phyloP scores from a whole-genome alignment of 345 rosid genomes.

The Anacardium occidentale region DNA sequence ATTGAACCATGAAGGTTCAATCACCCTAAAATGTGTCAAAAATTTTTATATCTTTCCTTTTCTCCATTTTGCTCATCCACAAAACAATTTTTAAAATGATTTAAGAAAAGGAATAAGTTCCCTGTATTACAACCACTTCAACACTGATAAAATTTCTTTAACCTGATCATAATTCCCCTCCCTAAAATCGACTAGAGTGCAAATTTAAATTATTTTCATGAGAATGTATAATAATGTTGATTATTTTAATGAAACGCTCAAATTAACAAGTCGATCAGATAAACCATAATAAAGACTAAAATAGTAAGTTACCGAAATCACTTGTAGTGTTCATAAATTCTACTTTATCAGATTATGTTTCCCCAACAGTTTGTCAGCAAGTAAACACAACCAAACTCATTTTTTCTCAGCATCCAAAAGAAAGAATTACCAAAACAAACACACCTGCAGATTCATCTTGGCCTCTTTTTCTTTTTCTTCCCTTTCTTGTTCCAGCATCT shows the following conservation, averaged over 20 bases:
- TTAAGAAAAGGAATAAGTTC: too few relatives aligned
- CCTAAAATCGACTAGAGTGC: too few relatives aligned
- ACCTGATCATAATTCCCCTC: too few relatives aligned
- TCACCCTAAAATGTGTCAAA: background rate
- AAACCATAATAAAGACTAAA: background rate
- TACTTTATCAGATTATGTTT: background rate
- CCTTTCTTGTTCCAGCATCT: conserved; percentile 39
- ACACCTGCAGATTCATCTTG: background rate
- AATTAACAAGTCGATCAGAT: background rate
- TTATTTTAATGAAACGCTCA: too few relatives aligned
- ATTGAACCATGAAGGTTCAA: background rate
- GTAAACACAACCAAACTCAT: conserved; percentile 15
- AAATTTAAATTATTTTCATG: too few relatives aligned
- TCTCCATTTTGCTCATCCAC: background rate
- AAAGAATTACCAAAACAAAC: background rate
- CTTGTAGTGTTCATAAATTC: background rate
- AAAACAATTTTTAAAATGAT: background rate
- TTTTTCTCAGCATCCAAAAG: conserved; percentile 2
- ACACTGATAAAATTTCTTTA: too few relatives aligned
- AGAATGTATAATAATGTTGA: too few relatives aligned
- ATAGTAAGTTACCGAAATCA: background rate
- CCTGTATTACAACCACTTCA: too few relatives aligned
- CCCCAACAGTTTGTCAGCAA: conserved; percentile 8
- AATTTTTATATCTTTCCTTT: background rate
- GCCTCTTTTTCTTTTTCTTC: conserved; percentile 29